Evolutionary conservation across 306 rosid species (phyloP), one percentile per base, ranked within the genome.

Genomic region (Vachellia pachyceras): DNA sequence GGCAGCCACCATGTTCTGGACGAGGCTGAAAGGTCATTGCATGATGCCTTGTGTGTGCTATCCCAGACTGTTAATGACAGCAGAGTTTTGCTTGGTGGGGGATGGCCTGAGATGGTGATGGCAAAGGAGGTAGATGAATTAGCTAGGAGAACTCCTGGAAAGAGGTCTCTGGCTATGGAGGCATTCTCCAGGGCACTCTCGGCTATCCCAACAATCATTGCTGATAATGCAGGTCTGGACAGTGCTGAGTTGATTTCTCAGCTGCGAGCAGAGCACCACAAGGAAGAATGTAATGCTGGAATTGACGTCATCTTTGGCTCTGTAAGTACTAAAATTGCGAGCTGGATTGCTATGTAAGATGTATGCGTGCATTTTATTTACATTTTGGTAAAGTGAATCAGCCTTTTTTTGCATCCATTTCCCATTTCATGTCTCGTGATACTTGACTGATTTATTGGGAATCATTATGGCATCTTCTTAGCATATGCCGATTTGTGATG

Each of bases 71-170:
- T 93, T 76, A 91, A 88, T 80, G 99, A 95, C 84, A 92, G 98
- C 82, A 90, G 99, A 85, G 96, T 95, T 69, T 78, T 95, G 80
- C 94, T 95, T 70, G 98, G 99, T 75, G 98, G 98, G 69, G 97
- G 99, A 76, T 95, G 99, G 99, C 96, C 97, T 6, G 98, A 91
- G 97, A 95, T 95, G 99, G 91, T 95, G 73, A 90, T 93, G 98
- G 89, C 98, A 36, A 90, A 92, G 75, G 97, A 96, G 63, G 93
- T 90, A 42, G 99, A 96, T 83, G 97, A 85, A 33, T 86, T 96
- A 84, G 97, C 97, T 18, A 92, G 87, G 89, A 96, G 85, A 78
- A 96, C 99, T 50, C 97, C 99, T 15, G 98, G 99, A 58, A 96
- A 96, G 90, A 93, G 85, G 84, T 89, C 99, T 49, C 98, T 93